Base-by-base conservation (phyloP, 1,284 basidiomycete species). In the Boletus holoroseus region DNA sequence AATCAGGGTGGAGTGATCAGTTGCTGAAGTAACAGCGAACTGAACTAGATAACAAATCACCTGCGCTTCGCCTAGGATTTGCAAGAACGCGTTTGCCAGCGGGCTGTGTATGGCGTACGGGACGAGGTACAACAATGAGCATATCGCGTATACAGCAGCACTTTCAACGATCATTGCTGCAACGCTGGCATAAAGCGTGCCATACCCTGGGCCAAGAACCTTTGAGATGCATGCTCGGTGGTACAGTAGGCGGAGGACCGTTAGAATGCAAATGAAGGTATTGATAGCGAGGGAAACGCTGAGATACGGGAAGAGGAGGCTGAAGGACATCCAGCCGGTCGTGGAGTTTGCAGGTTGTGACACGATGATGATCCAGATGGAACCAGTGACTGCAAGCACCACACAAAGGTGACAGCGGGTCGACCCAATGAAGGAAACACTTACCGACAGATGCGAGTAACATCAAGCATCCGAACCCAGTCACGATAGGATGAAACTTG, bases 201-300 rank as follows among this genome's bases (percentile, higher is more conserved):
- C 66, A 16, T 69, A 68, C 7, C 28, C 58, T 3, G 50, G 48
- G 16, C 67, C 66, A 20, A 66, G 63, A 22, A 49, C 63, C 31
- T 38, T 63, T 26, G 63, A 55, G 26, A 66, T 64, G 45, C 55
- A 64, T 20, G 55, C 53, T 22, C 66, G 62, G 48, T 66, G 64
- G 43, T 67, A 64, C 9, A 69, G 38, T 6, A 66, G 50, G 15
- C 64, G 67, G 20, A 63, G 1, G 47, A 69, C 63, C 0, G 63
- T 66, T 26, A 66, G 53, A 15, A 64, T 45, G 37, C 61, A 64
- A 26, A 69, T 56, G 44, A 59, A 13, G 42, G 68, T 50, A 28
- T 67, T 66, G 54, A 62, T 67, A n/a, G 56, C 59, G 27, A 69
- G 64, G n/a, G 68, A 68, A 22, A 66, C 56, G 16, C 51, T 57